These are phyloP conservation scores for Albatrellus sp. DNA, from an alignment of 1,284 basidiomycete species.

Conservation along the genomic window DNA sequence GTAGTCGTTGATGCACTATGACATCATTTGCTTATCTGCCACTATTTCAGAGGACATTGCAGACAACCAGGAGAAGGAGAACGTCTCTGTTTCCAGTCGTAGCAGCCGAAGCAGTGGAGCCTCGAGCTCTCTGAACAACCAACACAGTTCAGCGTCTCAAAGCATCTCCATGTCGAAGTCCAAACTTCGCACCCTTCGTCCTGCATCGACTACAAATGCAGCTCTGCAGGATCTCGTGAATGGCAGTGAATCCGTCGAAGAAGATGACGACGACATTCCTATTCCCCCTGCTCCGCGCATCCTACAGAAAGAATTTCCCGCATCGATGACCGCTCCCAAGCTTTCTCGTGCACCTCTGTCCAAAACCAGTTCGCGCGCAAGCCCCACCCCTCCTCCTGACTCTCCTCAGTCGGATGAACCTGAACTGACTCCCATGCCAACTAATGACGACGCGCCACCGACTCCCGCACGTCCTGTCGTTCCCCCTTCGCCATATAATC, in stretches of 20 bases:
- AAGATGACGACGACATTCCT: constrained; percentile 8
- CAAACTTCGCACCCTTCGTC: constrained; percentile 11
- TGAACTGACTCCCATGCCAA: constrained; percentile 2
- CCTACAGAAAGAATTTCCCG: constrained; percentile 6
- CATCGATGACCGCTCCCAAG: constrained; percentile 6
- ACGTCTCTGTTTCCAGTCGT: constrained; percentile 7
- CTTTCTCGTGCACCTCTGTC: constrained; percentile 7
- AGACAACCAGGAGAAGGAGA: constrained; percentile 12
- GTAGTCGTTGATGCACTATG: constrained; percentile 15
- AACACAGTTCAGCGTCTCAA: not conserved
- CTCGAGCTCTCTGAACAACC: constrained; percentile 1
- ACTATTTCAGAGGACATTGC: constrained; percentile 1
- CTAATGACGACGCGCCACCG: constrained; percentile 7
- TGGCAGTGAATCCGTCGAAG: constrained; percentile 10
- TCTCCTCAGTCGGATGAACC: constrained; percentile 10
- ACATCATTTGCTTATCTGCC: not conserved
- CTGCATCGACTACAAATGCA: constrained; percentile 6
- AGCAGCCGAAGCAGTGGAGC: not conserved
- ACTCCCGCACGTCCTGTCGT: constrained; percentile 21
- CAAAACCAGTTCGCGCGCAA: constrained; percentile 5
- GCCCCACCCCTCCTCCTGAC: constrained; percentile 11
- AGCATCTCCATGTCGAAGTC: constrained; percentile 1
- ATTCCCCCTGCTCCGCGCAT: constrained; percentile 9
- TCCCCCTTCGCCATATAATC: constrained; percentile 61
- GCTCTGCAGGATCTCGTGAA: constrained; percentile 9